Base-by-base conservation (phyloP, 768 basidiomycete species). In the Atractiella rhizophila region DNA sequence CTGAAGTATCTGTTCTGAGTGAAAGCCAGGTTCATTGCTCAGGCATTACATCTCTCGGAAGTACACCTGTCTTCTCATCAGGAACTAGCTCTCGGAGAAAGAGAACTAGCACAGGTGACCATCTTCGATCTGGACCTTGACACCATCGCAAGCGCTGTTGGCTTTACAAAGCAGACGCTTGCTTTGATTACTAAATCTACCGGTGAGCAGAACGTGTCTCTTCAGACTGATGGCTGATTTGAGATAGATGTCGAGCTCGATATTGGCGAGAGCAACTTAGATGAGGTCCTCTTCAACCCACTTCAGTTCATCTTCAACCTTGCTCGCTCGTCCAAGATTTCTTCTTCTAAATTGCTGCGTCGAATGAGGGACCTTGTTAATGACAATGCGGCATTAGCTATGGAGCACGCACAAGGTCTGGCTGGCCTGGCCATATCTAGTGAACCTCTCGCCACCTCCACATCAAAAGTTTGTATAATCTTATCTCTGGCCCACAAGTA, bases 81-180 rank as follows among this genome's bases (percentile, higher is more conserved):
- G n/a, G 71, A 69, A 15, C 68, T 73, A 38, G 91, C 94, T 56
- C 59, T 88, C 20, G 82, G 74, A 10, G 88, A 96, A 60, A 69
- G 77, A 19, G 82, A 91, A 57, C 64, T 88, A 24, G 80, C 78
- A 2, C 74, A 78, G 53, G 70, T 76, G 1, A 60, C 72, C 20
- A 69, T 75, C 10, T 73, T 88, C 48, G 88, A 98, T 54, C 68
- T 72, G 48, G 91, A 98, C 57, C 65, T 96, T 7, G 88, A 98
- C 56, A 77, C 79, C 58, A 85, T 94, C 57, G 71, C 80, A 16
- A 85, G 83, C 8, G 80, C 85, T 2, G 71, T 94, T 34, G 81
- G 81, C 2, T 68, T 88, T 45, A 73, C 78, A 29, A 81, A 83
- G 64, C 86, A 85, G 4, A 74, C 76, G 3, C 69, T 94, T 12